Percentiles rank a stretch among this genome's conserved stretches.
Evolutionary conservation across 2,329 filamentous ascomycete genomes (phyloP).

Genomic region (Fusarium lyarnte): DNA sequence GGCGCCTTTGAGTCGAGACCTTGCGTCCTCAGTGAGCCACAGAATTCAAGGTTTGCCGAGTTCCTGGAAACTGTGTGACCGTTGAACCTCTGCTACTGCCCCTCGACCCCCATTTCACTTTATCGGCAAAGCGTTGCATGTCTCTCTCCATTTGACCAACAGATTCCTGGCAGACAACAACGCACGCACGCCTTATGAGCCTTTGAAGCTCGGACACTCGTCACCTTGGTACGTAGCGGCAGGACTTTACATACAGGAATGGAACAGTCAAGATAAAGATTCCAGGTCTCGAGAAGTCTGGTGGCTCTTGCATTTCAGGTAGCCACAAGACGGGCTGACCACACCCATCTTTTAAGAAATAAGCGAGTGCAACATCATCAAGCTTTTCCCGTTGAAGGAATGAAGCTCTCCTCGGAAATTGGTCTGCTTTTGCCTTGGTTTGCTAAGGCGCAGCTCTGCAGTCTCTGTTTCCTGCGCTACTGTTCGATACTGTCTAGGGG

Average conservation of each 20-base stretch:
- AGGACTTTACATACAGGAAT: constrained; percentile 19
- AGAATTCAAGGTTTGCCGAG: constrained; percentile 18
- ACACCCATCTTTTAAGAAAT: constrained; percentile 5
- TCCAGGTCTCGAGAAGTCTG: neutral
- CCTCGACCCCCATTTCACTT: neutral
- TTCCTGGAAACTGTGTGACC: constrained; percentile 15
- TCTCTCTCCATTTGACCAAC: neutral
- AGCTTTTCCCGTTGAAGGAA: constrained; percentile 10
- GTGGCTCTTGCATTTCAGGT: constrained; percentile 28
- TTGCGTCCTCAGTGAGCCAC: constrained; percentile 2
- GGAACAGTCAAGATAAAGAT: neutral
- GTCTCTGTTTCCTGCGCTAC: constrained; percentile 4
- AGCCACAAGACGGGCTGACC: constrained; percentile 22
- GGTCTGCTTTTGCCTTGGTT: neutral
- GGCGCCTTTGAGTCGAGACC: constrained; percentile 18
- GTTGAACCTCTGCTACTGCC: constrained; percentile 20
- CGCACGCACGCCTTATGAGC: constrained; percentile 3
- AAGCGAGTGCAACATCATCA: constrained; percentile 18
- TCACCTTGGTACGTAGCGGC: neutral
- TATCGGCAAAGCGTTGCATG: neutral
- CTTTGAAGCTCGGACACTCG: neutral
- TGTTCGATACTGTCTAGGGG: neutral
- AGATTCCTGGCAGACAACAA: constrained; percentile 19
- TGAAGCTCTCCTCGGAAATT: constrained; percentile 5
- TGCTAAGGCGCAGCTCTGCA: constrained; percentile 8